These are phyloP conservation scores for Eimeria praecox DNA, from an alignment of 169 alveolate species.

Conservation along the genomic window DNA sequence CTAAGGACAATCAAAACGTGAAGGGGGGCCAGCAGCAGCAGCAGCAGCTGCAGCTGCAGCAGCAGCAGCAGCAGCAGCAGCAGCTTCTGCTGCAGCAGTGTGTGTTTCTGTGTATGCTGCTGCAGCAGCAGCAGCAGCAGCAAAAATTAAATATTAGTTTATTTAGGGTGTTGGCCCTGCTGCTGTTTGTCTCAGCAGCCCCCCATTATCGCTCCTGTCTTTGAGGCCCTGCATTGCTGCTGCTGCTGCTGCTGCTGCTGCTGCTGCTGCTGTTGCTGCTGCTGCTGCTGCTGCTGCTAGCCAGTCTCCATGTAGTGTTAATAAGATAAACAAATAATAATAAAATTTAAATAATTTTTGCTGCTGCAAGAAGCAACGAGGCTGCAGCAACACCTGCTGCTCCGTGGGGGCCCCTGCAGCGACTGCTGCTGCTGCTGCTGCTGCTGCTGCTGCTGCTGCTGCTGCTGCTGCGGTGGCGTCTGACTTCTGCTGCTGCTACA, in stretches of 20 bases:
- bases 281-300: not conserved
- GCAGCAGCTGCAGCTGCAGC: not conserved
- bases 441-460: not conserved
- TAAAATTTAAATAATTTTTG: not conserved
- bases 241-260: slow-evolving; percentile 4
- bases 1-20: not conserved
- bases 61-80: not conserved
- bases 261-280: slow-evolving; percentile 4
- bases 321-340: too few relatives aligned
- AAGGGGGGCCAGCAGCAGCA: not conserved
- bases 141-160: too few relatives aligned
- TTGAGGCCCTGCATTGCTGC: slow-evolving; percentile 12
- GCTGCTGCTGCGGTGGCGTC: not conserved
- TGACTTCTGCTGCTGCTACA: not conserved
- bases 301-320: not conserved
- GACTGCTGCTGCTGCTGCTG: not conserved
- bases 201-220: not conserved
- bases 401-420: too few relatives aligned
- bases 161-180: not conserved
- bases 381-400: too few relatives aligned
- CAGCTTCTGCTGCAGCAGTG: not conserved
- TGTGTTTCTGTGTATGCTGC: not conserved
- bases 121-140: not conserved
- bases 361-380: not conserved
- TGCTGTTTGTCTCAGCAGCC: not conserved